Percentiles rank a stretch among this genome's conserved stretches.
phyloP scores from a whole-genome alignment of 2,329 filamentous ascomycete species.

The Pseudocercospora musae region DNA sequence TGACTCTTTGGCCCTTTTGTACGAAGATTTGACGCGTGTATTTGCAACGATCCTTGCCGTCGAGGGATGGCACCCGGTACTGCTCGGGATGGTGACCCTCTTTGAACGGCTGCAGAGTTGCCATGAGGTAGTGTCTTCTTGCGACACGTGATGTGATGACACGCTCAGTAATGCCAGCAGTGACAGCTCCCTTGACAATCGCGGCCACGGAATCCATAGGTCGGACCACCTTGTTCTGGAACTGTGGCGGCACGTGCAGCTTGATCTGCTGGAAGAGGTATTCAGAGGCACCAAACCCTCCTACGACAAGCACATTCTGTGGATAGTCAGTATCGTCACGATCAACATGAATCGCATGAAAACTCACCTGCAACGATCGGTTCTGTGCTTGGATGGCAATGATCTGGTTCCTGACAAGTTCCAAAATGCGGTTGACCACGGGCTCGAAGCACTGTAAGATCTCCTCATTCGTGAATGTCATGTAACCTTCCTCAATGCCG shows the following conservation, averaged over 20 bases:
- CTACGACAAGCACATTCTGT: slow-evolving; percentile 89
- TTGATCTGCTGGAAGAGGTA: slow-evolving; percentile 99
- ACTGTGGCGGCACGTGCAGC: slow-evolving; percentile 94
- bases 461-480: slow-evolving; percentile 99
- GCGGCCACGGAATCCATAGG: slow-evolving; percentile 99
- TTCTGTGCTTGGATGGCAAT: slow-evolving; percentile 99
- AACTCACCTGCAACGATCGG: slow-evolving; percentile 70
- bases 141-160: slow-evolving; percentile 96
- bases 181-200: slow-evolving; percentile 97
- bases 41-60: slow-evolving; percentile 97
- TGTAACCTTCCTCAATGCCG: slow-evolving; percentile 97
- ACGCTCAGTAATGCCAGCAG: slow-evolving; percentile 93
- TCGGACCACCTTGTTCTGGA: slow-evolving; percentile 95
- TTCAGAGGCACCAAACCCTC: slow-evolving; percentile 96
- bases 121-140: slow-evolving; percentile 97
- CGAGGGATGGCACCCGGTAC: slow-evolving; percentile 92
- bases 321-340: slow-evolving; percentile 28
- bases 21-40: slow-evolving; percentile 98
- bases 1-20: slow-evolving; percentile 96
- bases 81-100: slow-evolving; percentile 98
- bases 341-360: not conserved
- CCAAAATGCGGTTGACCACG: slow-evolving; percentile 93
- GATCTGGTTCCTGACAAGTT: slow-evolving; percentile 95
- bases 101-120: slow-evolving; percentile 96
- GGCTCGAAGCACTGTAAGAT: slow-evolving; percentile 99